Evolutionary conservation across 1,284 basidiomycete genomes (phyloP).

Genomic region (Cutaneotrichosporon cavernicola): DNA sequence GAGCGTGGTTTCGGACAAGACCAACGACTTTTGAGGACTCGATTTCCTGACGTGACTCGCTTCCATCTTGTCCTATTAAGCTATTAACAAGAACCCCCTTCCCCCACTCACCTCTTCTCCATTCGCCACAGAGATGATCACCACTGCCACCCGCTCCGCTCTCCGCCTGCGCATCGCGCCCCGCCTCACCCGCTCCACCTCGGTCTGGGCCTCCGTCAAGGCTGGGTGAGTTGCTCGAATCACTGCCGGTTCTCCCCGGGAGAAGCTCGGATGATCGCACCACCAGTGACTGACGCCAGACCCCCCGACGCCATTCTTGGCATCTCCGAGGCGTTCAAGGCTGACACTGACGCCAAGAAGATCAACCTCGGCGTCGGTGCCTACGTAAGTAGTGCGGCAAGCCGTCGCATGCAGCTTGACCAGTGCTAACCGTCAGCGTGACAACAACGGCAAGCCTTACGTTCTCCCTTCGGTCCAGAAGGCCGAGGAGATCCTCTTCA

Average conservation of each 20-base stretch:
- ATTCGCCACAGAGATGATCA: conserved; percentile 19
- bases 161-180: conserved; percentile 22
- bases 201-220: conserved; percentile 27
- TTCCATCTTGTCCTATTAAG: neutral
- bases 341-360: conserved; percentile 84
- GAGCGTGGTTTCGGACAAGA: too few relatives aligned
- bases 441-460: conserved; percentile 93
- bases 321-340: conserved; percentile 61
- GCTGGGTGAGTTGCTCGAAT: conserved; percentile 22
- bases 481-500: conserved; percentile 62
- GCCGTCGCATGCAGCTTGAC: neutral
- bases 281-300: conserved; percentile 9
- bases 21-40: neutral
- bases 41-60: conserved; percentile 12
- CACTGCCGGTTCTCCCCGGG: neutral
- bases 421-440: conserved; percentile 65
- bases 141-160: conserved; percentile 19
- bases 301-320: conserved; percentile 32
- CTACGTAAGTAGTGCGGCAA: conserved; percentile 19
- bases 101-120: neutral
- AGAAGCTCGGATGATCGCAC: neutral
- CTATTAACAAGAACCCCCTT: neutral
- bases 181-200: conserved; percentile 22
- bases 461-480: conserved; percentile 86
- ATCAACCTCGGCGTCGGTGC: conserved; percentile 93